Evolutionary conservation across 139 green algal species (phyloP).

Genomic region (Parachlorella kessleri): DNA sequence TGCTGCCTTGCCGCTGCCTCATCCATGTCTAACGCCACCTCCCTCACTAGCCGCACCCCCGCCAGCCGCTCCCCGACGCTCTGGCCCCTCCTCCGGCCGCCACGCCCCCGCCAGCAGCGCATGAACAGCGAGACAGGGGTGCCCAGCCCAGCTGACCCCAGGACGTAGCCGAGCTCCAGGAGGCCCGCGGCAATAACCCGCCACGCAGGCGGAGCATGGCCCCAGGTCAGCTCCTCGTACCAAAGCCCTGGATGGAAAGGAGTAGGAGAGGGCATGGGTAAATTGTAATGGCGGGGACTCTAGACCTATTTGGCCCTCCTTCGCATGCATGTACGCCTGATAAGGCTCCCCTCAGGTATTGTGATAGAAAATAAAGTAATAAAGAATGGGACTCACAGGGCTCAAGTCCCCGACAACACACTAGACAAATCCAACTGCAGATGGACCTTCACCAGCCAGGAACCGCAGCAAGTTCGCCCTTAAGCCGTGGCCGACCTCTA

Average conservation of each 20-base stretch:
- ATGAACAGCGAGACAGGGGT: neutral
- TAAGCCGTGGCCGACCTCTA: no score
- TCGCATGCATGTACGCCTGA: no score
- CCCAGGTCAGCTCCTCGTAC: conserved; percentile 26
- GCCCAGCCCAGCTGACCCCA: neutral
- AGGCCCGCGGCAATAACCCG: neutral
- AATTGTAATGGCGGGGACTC: no score
- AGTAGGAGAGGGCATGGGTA: neutral
- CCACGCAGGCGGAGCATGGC: conserved; percentile 15
- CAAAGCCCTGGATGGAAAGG: conserved; percentile 11
- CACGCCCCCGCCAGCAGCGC: neutral
- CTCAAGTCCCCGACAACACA: no score
- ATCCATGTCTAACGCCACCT: neutral
- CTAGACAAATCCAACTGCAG: no score
- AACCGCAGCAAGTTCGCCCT: no score
- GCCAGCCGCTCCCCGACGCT: conserved; percentile 22
- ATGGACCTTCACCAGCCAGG: no score
- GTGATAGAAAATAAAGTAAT: no score
- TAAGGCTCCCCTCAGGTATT: no score
- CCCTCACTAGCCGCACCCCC: conserved; percentile 2
- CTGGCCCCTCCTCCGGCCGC: neutral
- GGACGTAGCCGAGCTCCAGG: conserved; percentile 3
- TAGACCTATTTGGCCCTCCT: no score
- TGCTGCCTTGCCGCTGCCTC: no score
- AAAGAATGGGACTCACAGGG: no score